A percentile compares a stretch with the other conserved stretches of the same genome.
Conservation (phyloP, 1,139 yeast species). For the Blastobotrys petasosporus region DNA sequence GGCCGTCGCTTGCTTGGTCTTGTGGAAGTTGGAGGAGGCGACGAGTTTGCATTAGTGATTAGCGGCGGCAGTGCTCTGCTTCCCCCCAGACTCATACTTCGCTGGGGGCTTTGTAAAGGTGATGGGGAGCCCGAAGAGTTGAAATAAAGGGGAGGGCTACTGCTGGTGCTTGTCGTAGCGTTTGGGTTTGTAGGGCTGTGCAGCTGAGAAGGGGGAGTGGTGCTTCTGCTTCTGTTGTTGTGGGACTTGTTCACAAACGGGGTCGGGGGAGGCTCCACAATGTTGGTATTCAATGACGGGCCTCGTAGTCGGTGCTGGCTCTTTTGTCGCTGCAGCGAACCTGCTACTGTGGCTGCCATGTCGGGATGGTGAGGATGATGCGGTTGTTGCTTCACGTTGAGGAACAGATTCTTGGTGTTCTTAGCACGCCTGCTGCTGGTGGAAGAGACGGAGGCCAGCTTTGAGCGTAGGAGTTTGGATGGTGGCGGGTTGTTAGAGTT, state of each 20-base stretch:
- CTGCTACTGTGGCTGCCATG: constrained; percentile 4
- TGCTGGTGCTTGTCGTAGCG: not conserved
- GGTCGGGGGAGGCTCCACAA: not conserved
- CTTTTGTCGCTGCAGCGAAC: not conserved
- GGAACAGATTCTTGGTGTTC: constrained; percentile 12
- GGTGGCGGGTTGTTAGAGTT: constrained; percentile 9
- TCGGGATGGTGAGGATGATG: not conserved
- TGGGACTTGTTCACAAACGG: not conserved
- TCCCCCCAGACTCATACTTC: too few relatives aligned
- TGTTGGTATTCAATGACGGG: not conserved
- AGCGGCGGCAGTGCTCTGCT: constrained; percentile 3
- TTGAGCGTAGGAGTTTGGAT: constrained; percentile 9
- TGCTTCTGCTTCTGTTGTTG: not conserved
- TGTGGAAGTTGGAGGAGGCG: constrained; percentile 4
- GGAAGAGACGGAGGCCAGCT: constrained; percentile 6
- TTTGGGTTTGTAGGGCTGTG: not conserved
- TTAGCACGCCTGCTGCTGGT: not conserved
- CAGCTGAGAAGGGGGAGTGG: not conserved
- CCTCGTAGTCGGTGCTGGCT: not conserved
- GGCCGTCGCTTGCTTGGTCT: not conserved
- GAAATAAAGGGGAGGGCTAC: not conserved
- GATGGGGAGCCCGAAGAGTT: not conserved
- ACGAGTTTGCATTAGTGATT: constrained; percentile 4
- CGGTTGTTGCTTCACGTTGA: constrained; percentile 4
- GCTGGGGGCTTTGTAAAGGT: too few relatives aligned